phyloP scores from a whole-genome alignment of 306 rosid species.

The Quercus agrifolia region DNA sequence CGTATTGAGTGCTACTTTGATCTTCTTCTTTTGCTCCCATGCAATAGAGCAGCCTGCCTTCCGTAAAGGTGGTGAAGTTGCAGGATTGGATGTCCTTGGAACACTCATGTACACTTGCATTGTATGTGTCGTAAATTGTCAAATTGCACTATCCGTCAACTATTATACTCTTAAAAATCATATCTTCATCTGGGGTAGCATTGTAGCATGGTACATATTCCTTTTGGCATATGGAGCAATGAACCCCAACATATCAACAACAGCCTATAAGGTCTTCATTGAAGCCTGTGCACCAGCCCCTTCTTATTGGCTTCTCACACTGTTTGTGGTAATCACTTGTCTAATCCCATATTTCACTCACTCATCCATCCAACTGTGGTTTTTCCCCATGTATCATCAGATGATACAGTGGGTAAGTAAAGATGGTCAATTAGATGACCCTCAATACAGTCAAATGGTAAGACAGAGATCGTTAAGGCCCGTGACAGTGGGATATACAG shows the following conservation, averaged over 20 bases:
- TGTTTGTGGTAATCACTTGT: constrained; percentile 51
- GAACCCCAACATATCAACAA: constrained; percentile 59
- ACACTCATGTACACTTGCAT: constrained; percentile 83
- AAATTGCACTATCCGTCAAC: constrained; percentile 82
- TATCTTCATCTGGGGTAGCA: constrained; percentile 91
- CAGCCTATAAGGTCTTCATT: constrained; percentile 80
- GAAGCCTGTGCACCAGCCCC: constrained; percentile 94
- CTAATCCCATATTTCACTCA: constrained; percentile 67
- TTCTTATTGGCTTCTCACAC: constrained; percentile 70
- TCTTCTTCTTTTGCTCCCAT: constrained; percentile 71
- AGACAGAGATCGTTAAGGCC: constrained; percentile 66
- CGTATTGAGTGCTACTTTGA: constrained; percentile 39
- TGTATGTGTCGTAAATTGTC: constrained; percentile 93
- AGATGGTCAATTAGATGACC: constrained; percentile 72
- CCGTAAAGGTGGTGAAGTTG: constrained; percentile 77
- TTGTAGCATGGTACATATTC: constrained; percentile 73
- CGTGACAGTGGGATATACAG: constrained; percentile 83
- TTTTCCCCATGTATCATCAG: constrained; percentile 84
- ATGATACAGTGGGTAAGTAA: constrained; percentile 85
- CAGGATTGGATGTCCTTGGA: constrained; percentile 59
- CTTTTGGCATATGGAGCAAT: constrained; percentile 87
- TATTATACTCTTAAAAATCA: constrained; percentile 87
- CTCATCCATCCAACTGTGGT: constrained; percentile 66
- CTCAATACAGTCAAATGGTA: constrained; percentile 70
- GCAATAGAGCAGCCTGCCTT: constrained; percentile 72